Conservation (phyloP, 129 eudicot species). For the Flaveria bidentis region DNA sequence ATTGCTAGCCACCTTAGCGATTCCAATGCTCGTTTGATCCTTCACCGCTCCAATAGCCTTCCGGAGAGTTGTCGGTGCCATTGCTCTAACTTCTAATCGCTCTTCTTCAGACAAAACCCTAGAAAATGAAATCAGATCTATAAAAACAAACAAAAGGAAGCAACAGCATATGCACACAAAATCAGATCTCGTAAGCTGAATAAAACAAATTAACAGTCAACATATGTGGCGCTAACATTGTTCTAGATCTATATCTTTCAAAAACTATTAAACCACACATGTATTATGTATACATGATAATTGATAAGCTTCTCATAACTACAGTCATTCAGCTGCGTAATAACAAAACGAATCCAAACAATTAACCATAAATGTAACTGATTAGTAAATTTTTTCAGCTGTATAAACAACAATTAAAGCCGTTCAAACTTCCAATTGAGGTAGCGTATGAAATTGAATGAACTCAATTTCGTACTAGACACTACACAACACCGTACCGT, state of each 20-base stretch:
- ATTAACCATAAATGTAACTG: slow-evolving; percentile 16
- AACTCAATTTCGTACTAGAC: background rate
- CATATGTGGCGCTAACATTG: slow-evolving; percentile 2
- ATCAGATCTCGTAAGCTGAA: slow-evolving; percentile 13
- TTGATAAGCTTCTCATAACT: slow-evolving; percentile 21
- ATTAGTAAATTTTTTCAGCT: background rate
- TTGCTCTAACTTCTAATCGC: slow-evolving; percentile 10
- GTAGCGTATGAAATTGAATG: background rate
- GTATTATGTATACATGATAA: background rate
- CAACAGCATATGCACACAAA: background rate
- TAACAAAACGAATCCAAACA: background rate
- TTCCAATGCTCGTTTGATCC: slow-evolving; percentile 80
- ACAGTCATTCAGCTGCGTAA: background rate
- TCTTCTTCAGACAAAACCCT: slow-evolving; percentile 23
- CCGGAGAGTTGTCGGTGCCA: slow-evolving; percentile 72
- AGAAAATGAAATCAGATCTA: slow-evolving; percentile 11
- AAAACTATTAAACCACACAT: background rate
- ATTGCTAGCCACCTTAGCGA: slow-evolving; percentile 75
- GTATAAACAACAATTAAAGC: background rate
- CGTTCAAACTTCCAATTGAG: background rate
- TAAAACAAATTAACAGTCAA: background rate
- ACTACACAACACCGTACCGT: slow-evolving; percentile 10
- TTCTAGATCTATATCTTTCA: slow-evolving; percentile 7
- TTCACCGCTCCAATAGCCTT: slow-evolving; percentile 86
- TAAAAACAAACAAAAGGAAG: no score